Conservation (phyloP, 805 yeast species). For the Schizosaccharomyces osmophilus region DNA sequence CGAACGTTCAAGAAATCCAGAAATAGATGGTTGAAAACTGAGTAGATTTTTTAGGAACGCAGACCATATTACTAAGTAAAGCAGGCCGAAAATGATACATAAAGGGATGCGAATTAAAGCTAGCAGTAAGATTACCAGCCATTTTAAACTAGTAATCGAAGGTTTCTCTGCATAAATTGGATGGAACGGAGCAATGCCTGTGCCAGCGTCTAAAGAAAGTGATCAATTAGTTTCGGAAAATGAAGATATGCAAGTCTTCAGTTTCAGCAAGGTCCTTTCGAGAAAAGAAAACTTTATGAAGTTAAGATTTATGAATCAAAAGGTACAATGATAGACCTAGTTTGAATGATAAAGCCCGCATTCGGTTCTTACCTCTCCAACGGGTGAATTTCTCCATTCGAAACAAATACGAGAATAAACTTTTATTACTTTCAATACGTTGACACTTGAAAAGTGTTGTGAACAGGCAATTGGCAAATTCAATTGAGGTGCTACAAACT, state of each 20-base stretch:
- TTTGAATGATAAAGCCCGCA: not conserved
- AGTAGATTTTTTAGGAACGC: not conserved
- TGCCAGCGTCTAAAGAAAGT: not conserved
- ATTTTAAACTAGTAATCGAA: not conserved
- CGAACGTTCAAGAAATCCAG: not conserved
- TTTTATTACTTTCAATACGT: not conserved
- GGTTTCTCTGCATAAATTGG: not conserved
- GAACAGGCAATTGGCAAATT: not conserved
- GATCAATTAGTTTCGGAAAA: not conserved
- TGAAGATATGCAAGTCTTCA: not conserved
- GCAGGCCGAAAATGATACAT: not conserved
- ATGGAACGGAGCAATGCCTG: constrained; percentile 1
- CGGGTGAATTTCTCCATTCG: constrained; percentile 2
- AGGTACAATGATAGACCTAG: not conserved
- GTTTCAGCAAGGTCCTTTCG: too few species aligned
- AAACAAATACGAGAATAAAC: not conserved
- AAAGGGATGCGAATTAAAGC: not conserved
- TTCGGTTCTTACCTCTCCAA: not conserved
- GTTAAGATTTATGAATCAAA: too few species aligned
- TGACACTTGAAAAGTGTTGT: not conserved
- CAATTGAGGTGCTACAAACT: too few species aligned
- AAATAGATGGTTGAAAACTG: not conserved
- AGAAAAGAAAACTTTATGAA: too few species aligned
- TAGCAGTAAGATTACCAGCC: not conserved
- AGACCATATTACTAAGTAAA: not conserved